Conservation (phyloP, 202 grass and related monocot genomes). For the Hordeum pubiflorum region DNA sequence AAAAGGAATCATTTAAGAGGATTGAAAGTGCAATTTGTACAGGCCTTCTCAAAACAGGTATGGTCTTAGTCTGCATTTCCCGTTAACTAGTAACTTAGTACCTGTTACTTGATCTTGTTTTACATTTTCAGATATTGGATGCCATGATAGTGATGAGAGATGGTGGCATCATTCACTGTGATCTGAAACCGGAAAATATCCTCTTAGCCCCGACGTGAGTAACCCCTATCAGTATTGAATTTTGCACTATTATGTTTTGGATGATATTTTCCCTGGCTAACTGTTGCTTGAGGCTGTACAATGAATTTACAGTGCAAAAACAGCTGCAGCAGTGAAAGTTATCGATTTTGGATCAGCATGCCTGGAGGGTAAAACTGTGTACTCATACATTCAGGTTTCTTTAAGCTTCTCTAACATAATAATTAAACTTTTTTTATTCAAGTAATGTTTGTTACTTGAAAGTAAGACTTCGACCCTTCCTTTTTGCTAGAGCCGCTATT, state of each 20-base stretch:
- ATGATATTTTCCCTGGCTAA: background rate
- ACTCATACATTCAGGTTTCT: constrained; percentile 96
- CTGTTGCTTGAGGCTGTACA: constrained; percentile 14
- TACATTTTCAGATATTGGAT: constrained; percentile 73
- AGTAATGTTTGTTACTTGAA: constrained; percentile 23
- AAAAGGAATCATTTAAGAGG: constrained; percentile 91
- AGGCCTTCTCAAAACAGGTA: constrained; percentile 90
- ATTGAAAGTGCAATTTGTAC: constrained; percentile 66
- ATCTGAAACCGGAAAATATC: constrained; percentile 99
- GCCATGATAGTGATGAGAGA: constrained; percentile 92
- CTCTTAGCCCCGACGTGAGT: constrained; percentile 69
- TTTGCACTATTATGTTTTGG: constrained; percentile 23
- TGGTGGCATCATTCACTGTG: constrained; percentile 94
- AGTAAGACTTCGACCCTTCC: constrained; percentile 28
- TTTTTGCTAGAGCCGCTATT: constrained; percentile 93
- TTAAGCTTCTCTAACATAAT: constrained; percentile 19
- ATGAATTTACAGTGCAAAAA: constrained; percentile 52
- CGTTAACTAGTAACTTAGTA: constrained; percentile 1
- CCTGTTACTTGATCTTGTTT: constrained; percentile 17
- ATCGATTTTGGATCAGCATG: constrained; percentile 99
- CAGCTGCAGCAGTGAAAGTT: constrained; percentile 86
- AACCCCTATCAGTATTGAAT: constrained; percentile 19
- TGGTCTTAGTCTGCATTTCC: background rate
- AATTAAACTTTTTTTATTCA: constrained; percentile 6
- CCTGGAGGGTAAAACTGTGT: constrained; percentile 87